Conservation (phyloP, 192 early-diverging fungal genomes). For the Gaertneriomyces semiglobifer region DNA sequence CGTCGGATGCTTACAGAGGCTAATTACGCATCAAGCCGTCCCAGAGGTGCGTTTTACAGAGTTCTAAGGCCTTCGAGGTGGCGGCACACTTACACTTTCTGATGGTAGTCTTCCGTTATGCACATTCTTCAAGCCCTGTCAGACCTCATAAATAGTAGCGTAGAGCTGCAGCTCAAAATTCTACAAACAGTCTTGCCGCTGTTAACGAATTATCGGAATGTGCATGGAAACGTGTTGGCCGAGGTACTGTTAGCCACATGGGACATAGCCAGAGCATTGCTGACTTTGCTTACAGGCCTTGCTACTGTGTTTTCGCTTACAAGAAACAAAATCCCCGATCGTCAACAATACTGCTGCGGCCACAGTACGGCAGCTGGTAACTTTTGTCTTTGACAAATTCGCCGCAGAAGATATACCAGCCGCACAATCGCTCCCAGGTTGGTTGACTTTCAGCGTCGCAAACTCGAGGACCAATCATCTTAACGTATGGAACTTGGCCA, state of each 20-base stretch:
- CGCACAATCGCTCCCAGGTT: no score
- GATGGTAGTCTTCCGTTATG: constrained; percentile 49
- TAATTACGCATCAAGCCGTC: constrained; percentile 73
- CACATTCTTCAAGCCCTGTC: constrained; percentile 67
- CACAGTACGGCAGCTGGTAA: constrained; percentile 78
- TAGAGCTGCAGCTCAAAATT: constrained; percentile 90
- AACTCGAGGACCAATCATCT: no score
- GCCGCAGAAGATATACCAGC: constrained; percentile 52
- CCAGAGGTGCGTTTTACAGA: constrained; percentile 53
- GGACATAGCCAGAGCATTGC: neutral
- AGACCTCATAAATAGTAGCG: constrained; percentile 61
- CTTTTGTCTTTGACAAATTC: constrained; percentile 82
- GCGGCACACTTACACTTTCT: neutral
- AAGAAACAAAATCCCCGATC: constrained; percentile 75
- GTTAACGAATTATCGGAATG: constrained; percentile 70
- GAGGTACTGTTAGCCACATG: constrained; percentile 51
- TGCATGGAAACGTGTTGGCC: constrained; percentile 79
- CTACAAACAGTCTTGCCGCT: constrained; percentile 89
- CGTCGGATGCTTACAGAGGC: constrained; percentile 76
- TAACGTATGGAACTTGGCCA: no score
- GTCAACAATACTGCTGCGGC: constrained; percentile 86
- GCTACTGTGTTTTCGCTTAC: constrained; percentile 75
- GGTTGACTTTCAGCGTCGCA: no score
- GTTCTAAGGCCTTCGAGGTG: neutral
- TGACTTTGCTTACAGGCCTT: constrained; percentile 55